phyloP scores from a whole-genome alignment of 108 stramenopile species.

The Ochromonas danica region DNA sequence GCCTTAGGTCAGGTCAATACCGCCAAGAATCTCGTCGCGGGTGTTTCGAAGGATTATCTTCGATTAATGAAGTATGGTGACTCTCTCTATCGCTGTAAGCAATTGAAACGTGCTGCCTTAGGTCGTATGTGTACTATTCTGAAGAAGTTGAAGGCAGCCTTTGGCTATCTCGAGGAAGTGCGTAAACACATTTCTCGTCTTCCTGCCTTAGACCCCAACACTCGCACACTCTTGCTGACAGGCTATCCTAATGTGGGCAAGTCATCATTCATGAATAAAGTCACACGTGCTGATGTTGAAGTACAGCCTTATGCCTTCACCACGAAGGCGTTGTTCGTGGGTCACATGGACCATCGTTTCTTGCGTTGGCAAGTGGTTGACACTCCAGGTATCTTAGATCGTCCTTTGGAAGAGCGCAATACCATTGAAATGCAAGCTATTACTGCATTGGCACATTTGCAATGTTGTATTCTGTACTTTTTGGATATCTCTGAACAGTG shows the following conservation, averaged over 20 bases:
- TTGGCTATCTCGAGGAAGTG: conserved; percentile 97
- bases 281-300: conserved; percentile 97
- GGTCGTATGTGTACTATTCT: conserved; percentile 98
- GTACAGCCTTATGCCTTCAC: conserved; percentile 99
- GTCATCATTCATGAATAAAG: conserved; percentile 98
- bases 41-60: conserved; percentile 89
- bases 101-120: conserved; percentile 93
- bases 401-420: conserved; percentile 92
- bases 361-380: conserved; percentile 99
- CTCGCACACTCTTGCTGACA: conserved; percentile 92
- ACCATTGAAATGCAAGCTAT: conserved; percentile 99
- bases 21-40: conserved; percentile 82
- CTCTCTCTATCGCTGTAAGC: conserved; percentile 96
- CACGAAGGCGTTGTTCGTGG: conserved; percentile 97
- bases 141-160: conserved; percentile 88
- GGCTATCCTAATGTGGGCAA: conserved; percentile 99
- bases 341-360: conserved; percentile 97
- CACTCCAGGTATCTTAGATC: conserved; percentile 97
- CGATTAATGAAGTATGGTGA: conserved; percentile 98
- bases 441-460: conserved; percentile 96
- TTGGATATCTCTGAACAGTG: conserved; percentile 96
- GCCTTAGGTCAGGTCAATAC: conserved; percentile 97
- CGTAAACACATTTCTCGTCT: conserved; percentile 94
- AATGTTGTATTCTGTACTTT: conserved; percentile 94
- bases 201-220: conserved; percentile 95